Evolutionary conservation across 306 rosid genomes (phyloP).

Genomic region (Corylus heterophylla): DNA sequence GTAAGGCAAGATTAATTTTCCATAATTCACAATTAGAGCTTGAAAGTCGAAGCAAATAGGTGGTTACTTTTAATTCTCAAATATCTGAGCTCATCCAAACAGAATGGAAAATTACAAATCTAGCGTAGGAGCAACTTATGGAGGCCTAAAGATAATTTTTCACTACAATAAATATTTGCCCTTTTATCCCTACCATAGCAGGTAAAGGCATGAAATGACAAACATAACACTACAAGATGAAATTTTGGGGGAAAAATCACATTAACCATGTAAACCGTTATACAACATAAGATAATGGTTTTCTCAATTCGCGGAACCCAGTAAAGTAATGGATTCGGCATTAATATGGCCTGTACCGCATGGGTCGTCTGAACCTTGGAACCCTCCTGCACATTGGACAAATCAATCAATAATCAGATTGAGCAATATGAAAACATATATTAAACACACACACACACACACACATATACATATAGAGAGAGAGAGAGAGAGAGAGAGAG

Average conservation of each 20-base stretch:
- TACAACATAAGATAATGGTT: conserved; percentile 30
- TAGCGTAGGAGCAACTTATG: not conserved
- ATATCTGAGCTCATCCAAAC: conserved; percentile 2
- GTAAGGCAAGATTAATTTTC: not conserved
- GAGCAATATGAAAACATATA: not conserved
- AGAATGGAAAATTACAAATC: conserved; percentile 28
- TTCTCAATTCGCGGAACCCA: conserved; percentile 31
- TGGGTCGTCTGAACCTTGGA: conserved; percentile 94
- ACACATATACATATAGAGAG: too few species aligned
- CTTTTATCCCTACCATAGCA: conserved; percentile 24
- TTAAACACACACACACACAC: too few species aligned
- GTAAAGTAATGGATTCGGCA: conserved; percentile 28
- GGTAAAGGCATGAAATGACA: conserved; percentile 11
- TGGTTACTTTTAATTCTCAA: not conserved
- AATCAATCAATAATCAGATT: conserved; percentile 20
- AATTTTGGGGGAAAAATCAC: conserved; percentile 27
- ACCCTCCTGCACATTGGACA: conserved; percentile 67
- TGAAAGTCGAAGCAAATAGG: conserved; percentile 9
- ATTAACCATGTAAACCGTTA: conserved; percentile 26
- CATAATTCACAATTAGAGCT: not conserved
- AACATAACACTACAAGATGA: conserved; percentile 30
- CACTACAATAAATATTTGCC: conserved; percentile 19
- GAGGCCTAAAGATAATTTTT: not conserved
- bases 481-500: too few species aligned
- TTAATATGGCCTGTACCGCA: conserved; percentile 86